Evolutionary conservation across 148 eudicot genomes (phyloP).

Genomic region (Heliosperma pusillum): DNA sequence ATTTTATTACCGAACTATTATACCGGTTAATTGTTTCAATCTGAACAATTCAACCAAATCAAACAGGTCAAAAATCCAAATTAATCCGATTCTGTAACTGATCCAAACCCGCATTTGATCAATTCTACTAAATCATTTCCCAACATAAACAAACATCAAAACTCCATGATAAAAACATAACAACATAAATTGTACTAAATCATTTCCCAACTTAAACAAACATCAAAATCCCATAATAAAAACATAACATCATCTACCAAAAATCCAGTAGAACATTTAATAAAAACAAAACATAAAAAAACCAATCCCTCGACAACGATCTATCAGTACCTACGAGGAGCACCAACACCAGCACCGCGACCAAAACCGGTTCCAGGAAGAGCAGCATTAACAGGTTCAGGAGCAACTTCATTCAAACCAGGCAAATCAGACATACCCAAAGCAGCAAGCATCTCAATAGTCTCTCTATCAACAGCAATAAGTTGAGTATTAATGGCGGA

Average conservation of each 20-base stretch:
- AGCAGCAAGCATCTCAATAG: constrained; percentile 43
- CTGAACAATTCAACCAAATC: no score
- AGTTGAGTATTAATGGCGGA: constrained; percentile 34
- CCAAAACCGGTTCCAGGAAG: constrained; percentile 13
- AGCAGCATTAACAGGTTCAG: constrained; percentile 15
- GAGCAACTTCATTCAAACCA: constrained; percentile 32
- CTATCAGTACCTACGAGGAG: constrained; percentile 29
- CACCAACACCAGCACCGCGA: constrained; percentile 31
- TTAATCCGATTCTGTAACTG: no score
- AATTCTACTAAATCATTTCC: not conserved
- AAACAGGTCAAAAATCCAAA: no score
- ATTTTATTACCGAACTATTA: no score
- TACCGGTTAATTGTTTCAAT: no score
- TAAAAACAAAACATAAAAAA: no score
- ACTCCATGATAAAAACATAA: not conserved
- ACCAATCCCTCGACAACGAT: not conserved
- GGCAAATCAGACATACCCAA: constrained; percentile 44
- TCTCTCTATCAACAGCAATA: constrained; percentile 36
- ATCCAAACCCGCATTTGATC: no score
- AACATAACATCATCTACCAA: not conserved
- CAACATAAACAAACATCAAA: not conserved
- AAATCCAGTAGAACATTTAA: no score
- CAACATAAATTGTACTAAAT: not conserved
- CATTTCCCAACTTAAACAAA: not conserved
- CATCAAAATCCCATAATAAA: not conserved